Percentiles rank a stretch among this genome's conserved stretches.
Evolutionary conservation across 108 stramenopile species (phyloP).

Genomic region (Aurantiochytrium sp.): DNA sequence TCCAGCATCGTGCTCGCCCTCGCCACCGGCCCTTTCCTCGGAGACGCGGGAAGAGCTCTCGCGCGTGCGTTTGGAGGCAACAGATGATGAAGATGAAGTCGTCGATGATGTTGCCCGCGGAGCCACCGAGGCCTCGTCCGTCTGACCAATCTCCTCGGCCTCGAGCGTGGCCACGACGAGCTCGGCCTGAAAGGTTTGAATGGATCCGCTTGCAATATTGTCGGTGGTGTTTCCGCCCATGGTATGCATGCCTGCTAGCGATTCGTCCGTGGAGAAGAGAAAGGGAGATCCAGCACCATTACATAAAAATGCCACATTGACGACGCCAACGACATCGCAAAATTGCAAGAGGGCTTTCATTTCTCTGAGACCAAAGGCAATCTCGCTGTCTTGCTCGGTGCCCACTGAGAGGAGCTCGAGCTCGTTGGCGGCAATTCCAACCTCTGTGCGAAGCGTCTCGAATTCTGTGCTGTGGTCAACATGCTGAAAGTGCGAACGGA

Average conservation of each 20-base stretch:
- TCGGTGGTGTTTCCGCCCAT: not conserved
- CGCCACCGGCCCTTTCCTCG: too few relatives aligned
- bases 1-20: too few relatives aligned
- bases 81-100: not conserved
- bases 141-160: not conserved
- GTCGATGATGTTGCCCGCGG: not conserved
- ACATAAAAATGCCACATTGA: not conserved
- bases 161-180: not conserved
- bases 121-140: not conserved
- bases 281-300: not conserved
- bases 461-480: not conserved
- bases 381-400: not conserved
- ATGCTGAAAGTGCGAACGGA: not conserved
- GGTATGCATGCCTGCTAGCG: not conserved
- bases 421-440: not conserved
- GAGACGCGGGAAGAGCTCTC: too few relatives aligned
- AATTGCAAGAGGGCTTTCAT: not conserved
- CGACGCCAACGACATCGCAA: not conserved
- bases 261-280: not conserved
- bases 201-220: not conserved
- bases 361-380: constrained; percentile 5
- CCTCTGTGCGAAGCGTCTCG: not conserved
- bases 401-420: not conserved
- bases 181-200: constrained; percentile 12
- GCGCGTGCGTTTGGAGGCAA: not conserved